These are phyloP conservation scores for Hermanozyma aechmeae DNA, from an alignment of 805 yeast species.

Conservation along the genomic window DNA sequence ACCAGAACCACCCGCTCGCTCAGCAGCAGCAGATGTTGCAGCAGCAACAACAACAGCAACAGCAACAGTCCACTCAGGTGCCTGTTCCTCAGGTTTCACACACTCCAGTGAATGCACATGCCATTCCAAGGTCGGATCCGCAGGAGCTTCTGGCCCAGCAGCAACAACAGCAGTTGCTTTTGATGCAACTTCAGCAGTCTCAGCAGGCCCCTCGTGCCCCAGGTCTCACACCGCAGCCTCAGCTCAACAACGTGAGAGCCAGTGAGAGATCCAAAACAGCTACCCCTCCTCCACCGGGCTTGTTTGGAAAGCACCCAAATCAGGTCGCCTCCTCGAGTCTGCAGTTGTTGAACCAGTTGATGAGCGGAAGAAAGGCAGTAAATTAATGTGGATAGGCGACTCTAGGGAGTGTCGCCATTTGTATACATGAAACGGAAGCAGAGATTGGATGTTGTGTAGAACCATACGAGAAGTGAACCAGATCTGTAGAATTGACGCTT, in stretches of 20 bases:
- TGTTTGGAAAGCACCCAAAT: conserved; percentile 24
- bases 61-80: conserved; percentile 9
- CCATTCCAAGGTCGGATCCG: conserved; percentile 7
- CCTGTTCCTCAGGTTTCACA: conserved; percentile 8
- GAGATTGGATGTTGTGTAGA: too few relatives aligned
- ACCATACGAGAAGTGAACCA: too few relatives aligned
- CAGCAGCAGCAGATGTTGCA: conserved; percentile 17
- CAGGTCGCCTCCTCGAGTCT: conserved; percentile 47
- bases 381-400: too few relatives aligned
- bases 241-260: conserved; percentile 17
- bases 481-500: too few relatives aligned
- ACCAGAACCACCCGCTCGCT: conserved; percentile 32
- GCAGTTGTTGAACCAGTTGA: conserved; percentile 74
- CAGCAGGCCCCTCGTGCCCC: conserved; percentile 4
- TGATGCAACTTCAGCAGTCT: conserved; percentile 10
- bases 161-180: conserved; percentile 11
- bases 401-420: too few relatives aligned
- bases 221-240: conserved; percentile 4
- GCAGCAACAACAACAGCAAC: conserved; percentile 23
- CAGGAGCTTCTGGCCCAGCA: conserved; percentile 10
- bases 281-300: conserved; percentile 72
- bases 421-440: too few relatives aligned
- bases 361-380: conserved; percentile 58
- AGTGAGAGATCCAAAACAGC: conserved; percentile 29
- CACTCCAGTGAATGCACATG: conserved; percentile 9